Evolutionary conservation across 2,329 filamentous ascomycete species (phyloP).

Genomic region (Acephala macrosclerotiorum): DNA sequence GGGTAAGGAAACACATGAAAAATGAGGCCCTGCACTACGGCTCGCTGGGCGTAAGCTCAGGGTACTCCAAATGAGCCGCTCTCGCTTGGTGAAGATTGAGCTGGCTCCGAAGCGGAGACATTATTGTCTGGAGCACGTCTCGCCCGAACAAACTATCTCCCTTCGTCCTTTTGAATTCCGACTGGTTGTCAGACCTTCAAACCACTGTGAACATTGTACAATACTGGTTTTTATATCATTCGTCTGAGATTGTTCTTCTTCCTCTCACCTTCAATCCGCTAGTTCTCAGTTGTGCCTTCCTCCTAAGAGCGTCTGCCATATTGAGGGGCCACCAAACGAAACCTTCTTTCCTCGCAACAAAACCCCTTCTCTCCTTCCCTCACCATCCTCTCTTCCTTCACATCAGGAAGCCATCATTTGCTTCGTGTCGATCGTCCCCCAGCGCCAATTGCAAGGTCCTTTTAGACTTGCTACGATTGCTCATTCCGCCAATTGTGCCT

Average conservation of each 20-base stretch:
- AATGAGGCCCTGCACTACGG: too few relatives aligned
- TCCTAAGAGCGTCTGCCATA: background rate
- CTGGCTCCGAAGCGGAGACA: constrained; percentile 3
- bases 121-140: background rate
- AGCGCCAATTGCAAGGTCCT: constrained; percentile 30
- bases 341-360: constrained; percentile 10
- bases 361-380: constrained; percentile 23
- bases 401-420: constrained; percentile 1
- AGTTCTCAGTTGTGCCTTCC: background rate
- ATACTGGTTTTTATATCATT: too few relatives aligned
- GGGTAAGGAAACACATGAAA: too few relatives aligned
- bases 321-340: background rate
- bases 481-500: constrained; percentile 33
- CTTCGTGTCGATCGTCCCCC: constrained; percentile 15
- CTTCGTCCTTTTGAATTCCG: background rate
- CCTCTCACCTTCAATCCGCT: background rate
- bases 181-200: background rate
- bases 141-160: background rate
- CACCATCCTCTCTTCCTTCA: constrained; percentile 13
- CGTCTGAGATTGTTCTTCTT: background rate
- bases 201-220: background rate
- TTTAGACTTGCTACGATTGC: constrained; percentile 37
- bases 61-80: background rate
- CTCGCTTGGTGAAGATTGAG: background rate
- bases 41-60: too few relatives aligned